These are phyloP conservation scores for Globisporangium mamillatum DNA, from an alignment of 352 stramenopile species.

Conservation along the genomic window DNA sequence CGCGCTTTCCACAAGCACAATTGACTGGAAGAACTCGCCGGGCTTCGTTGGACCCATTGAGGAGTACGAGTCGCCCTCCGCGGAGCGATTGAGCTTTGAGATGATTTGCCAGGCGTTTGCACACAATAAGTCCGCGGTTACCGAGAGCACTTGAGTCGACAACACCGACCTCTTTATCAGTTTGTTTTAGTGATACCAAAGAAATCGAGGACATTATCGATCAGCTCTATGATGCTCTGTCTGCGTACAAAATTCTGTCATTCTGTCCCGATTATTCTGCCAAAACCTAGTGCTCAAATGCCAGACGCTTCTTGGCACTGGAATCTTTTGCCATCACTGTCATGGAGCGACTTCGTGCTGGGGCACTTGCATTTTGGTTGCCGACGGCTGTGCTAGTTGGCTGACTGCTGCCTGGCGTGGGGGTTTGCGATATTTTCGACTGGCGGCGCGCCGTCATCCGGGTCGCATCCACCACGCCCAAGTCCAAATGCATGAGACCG, in stretches of 20 bases:
- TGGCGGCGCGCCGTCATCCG: constrained; percentile 33
- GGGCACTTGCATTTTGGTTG: constrained; percentile 20
- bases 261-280: neutral
- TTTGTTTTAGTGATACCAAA: neutral
- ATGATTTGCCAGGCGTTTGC: constrained; percentile 23
- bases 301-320: constrained; percentile 29
- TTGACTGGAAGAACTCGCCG: neutral
- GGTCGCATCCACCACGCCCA: constrained; percentile 40
- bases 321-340: constrained; percentile 29
- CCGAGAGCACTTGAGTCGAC: neutral
- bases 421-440: constrained; percentile 28
- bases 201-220: neutral
- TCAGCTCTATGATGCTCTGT: neutral
- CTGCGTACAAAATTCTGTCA: neutral
- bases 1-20: neutral
- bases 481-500: constrained; percentile 79
- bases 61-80: constrained; percentile 19
- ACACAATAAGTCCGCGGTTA: neutral
- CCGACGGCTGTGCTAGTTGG: constrained; percentile 10
- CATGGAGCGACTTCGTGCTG: constrained; percentile 33
- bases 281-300: constrained; percentile 28
- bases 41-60: constrained; percentile 32
- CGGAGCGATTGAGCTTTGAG: constrained; percentile 20
- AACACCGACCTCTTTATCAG: neutral
- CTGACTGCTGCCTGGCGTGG: constrained; percentile 25